phyloP scores from a whole-genome alignment of 805 yeast species.

The Kazachstania bromeliacearum region DNA sequence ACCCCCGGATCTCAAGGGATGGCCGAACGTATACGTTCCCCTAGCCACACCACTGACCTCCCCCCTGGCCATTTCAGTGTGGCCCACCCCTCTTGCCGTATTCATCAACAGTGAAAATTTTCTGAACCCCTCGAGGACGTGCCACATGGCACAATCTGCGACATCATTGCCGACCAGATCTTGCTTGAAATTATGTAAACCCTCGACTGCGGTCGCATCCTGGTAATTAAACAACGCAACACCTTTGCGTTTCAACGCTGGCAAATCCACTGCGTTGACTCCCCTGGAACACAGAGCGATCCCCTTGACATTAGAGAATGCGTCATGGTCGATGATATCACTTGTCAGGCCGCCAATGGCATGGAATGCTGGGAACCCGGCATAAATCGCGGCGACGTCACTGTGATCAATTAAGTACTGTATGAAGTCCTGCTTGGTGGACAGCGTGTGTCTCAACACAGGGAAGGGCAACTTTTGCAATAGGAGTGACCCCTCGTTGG shows the following conservation, averaged over 20 bases:
- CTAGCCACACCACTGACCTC: conserved; percentile 11
- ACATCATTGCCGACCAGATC: conserved; percentile 52
- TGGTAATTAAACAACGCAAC: conserved; percentile 39
- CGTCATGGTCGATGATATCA: conserved; percentile 31
- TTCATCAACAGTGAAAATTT: conserved; percentile 35
- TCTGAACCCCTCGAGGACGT: conserved; percentile 46
- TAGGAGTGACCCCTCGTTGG: conserved; percentile 10
- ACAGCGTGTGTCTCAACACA: conserved; percentile 8
- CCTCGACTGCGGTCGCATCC: conserved; percentile 12
- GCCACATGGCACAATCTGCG: conserved; percentile 54
- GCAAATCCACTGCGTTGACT: conserved; percentile 40
- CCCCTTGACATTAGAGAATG: conserved; percentile 35
- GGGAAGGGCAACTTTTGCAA: conserved; percentile 10
- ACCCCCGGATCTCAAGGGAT: conserved; percentile 28
- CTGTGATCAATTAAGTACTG: conserved; percentile 9
- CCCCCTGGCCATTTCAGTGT: conserved; percentile 36
- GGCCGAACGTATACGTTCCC: conserved; percentile 32
- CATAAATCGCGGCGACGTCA: conserved; percentile 42
- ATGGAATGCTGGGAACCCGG: conserved; percentile 49
- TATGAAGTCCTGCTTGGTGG: conserved; percentile 12
- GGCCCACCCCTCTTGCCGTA: conserved; percentile 25
- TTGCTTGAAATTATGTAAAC: conserved; percentile 5
- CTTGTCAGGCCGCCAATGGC: conserved; percentile 41
- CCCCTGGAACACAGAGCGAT: conserved; percentile 52
- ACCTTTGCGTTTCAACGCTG: conserved; percentile 31